Evolutionary conservation across 495 filamentous ascomycete species (phyloP).

Genomic region (Friedmanniomyces simplex): DNA sequence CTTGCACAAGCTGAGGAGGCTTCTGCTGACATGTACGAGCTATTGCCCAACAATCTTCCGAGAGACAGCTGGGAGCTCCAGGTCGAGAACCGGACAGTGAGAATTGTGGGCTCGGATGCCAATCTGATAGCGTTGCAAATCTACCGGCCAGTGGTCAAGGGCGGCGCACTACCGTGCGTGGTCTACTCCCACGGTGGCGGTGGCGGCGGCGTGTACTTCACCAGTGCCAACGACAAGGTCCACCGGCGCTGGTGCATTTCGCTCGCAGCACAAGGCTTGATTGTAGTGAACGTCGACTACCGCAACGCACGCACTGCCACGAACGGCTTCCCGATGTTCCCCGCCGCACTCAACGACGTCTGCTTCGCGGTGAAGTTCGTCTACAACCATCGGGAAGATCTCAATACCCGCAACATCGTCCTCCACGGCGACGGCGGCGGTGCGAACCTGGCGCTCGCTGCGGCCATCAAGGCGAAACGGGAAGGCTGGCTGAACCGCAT

Average conservation of each 20-base stretch:
- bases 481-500: slow-evolving; percentile 14
- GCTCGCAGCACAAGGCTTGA: slow-evolving; percentile 9
- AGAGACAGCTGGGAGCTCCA: slow-evolving; percentile 4
- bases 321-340: slow-evolving; percentile 8
- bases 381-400: background rate
- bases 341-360: slow-evolving; percentile 17
- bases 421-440: slow-evolving; percentile 20
- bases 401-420: slow-evolving; percentile 17
- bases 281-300: slow-evolving; percentile 19
- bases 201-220: slow-evolving; percentile 15
- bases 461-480: slow-evolving; percentile 14
- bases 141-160: slow-evolving; percentile 1
- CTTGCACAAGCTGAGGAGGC: background rate
- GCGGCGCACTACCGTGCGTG: slow-evolving; percentile 6
- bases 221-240: background rate
- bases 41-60: slow-evolving; percentile 3
- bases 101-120: slow-evolving; percentile 10
- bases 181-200: slow-evolving; percentile 16
- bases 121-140: slow-evolving; percentile 12
- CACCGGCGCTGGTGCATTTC: slow-evolving; percentile 10
- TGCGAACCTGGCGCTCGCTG: slow-evolving; percentile 13
- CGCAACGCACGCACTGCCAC: slow-evolving; percentile 8
- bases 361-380: slow-evolving; percentile 9
- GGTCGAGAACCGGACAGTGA: background rate
- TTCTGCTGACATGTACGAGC: background rate